Evolutionary conservation across 805 yeast genomes (phyloP).

Genomic region (Saccharomycopsis babjevae): DNA sequence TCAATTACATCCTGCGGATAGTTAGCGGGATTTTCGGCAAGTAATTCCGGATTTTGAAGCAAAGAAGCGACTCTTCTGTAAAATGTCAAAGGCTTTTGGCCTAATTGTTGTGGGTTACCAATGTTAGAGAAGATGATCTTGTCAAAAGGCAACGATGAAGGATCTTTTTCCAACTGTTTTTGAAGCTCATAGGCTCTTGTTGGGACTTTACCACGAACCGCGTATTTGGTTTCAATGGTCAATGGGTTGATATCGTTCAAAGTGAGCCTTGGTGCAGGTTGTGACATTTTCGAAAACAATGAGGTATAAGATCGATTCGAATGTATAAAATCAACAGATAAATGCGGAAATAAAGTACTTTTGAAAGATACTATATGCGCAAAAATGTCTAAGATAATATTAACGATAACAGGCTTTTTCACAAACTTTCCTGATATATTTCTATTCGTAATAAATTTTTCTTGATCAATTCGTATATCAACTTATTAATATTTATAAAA

Average conservation of each 20-base stretch:
- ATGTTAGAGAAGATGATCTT: slow-evolving; percentile 83
- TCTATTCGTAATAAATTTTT: too few species aligned
- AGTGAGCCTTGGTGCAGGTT: slow-evolving; percentile 29
- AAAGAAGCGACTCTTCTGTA: slow-evolving; percentile 84
- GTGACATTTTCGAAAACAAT: slow-evolving; percentile 9
- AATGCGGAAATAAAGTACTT: neutral
- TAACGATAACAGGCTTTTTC: too few species aligned
- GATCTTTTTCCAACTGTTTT: slow-evolving; percentile 40
- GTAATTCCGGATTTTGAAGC: slow-evolving; percentile 71
- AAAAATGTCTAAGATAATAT: too few species aligned
- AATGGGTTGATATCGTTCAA: slow-evolving; percentile 54
- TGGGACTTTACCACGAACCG: slow-evolving; percentile 94
- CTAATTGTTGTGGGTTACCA: slow-evolving; percentile 96
- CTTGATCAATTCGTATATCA: too few species aligned
- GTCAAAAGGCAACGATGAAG: slow-evolving; percentile 62
- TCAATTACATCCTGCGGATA: slow-evolving; percentile 59
- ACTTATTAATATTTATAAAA: too few species aligned
- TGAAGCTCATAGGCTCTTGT: slow-evolving; percentile 80
- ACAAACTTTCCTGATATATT: too few species aligned
- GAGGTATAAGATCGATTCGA: too few species aligned
- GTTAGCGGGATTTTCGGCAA: slow-evolving; percentile 30
- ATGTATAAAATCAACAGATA: neutral
- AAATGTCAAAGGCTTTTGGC: slow-evolving; percentile 91
- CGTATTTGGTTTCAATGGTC: slow-evolving; percentile 83
- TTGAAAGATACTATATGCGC: neutral